A percentile compares a stretch with the other conserved stretches of the same genome.
phyloP scores from a whole-genome alignment of 352 stramenopile genomes.

The Phytophthora megakarya region DNA sequence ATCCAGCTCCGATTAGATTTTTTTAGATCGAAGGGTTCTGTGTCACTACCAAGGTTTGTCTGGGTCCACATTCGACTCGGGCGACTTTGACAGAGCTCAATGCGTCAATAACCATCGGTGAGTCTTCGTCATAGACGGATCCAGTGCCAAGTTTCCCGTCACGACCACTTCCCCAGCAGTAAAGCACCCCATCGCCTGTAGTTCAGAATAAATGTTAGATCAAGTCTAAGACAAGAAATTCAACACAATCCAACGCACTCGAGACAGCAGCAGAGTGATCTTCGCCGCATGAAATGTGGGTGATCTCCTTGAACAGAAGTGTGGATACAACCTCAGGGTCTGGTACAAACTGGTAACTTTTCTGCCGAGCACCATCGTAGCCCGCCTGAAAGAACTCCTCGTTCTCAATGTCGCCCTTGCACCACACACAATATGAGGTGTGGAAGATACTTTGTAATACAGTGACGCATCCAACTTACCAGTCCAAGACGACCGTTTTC shows the following conservation, averaged over 20 bases:
- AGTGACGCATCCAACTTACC: constrained; percentile 30
- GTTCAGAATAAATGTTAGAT: neutral
- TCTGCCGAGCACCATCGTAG: constrained; percentile 70
- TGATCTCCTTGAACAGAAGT: constrained; percentile 54
- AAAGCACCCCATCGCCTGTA: constrained; percentile 62
- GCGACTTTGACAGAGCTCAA: constrained; percentile 63
- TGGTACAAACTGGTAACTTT: constrained; percentile 66
- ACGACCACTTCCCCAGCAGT: constrained; percentile 69
- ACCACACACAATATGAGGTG: constrained; percentile 2
- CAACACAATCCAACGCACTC: constrained; percentile 35
- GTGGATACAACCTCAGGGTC: constrained; percentile 52
- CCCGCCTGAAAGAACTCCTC: constrained; percentile 65
- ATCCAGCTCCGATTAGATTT: too few species aligned
- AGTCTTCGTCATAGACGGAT: constrained; percentile 57
- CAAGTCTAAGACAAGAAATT: neutral
- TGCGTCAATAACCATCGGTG: constrained; percentile 53
- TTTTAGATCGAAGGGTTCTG: constrained; percentile 44
- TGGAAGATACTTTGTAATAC: too few species aligned
- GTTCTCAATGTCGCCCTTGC: constrained; percentile 70
- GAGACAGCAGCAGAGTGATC: constrained; percentile 70
- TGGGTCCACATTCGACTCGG: constrained; percentile 51
- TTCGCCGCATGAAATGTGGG: constrained; percentile 60
- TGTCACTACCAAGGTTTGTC: constrained; percentile 62
- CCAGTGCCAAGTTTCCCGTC: constrained; percentile 76
- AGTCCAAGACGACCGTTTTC: constrained; percentile 70